A percentile compares a stretch with the other conserved stretches of the same genome.
These are phyloP conservation scores for Cymbidium sinense DNA, from an alignment of 106 monocot genomes.

Conservation along the genomic window DNA sequence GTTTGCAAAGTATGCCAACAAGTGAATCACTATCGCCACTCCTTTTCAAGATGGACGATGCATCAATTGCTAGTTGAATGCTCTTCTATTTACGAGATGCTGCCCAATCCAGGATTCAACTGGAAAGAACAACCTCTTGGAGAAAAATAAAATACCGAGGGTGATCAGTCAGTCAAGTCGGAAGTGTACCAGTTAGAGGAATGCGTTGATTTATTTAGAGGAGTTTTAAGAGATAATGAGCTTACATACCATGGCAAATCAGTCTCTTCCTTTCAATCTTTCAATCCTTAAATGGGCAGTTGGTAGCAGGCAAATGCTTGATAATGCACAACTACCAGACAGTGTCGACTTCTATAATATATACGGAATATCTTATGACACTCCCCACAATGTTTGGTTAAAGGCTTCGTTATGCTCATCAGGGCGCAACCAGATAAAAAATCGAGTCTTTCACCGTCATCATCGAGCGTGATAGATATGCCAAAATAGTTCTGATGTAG, in stretches of 20 bases:
- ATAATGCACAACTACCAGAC: slow-evolving; percentile 53
- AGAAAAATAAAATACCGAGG: slow-evolving; percentile 39
- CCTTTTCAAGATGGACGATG: slow-evolving; percentile 98
- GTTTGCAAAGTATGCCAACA: slow-evolving; percentile 76
- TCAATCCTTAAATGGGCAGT: slow-evolving; percentile 63
- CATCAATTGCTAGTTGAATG: slow-evolving; percentile 94
- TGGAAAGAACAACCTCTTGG: slow-evolving; percentile 80
- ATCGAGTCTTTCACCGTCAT: too few species aligned
- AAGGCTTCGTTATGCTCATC: too few species aligned
- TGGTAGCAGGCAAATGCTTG: slow-evolving; percentile 58
- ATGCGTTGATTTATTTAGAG: slow-evolving; percentile 61
- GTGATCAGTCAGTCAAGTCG: slow-evolving; percentile 31
- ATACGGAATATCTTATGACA: slow-evolving; percentile 64
- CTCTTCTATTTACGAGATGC: slow-evolving; percentile 89
- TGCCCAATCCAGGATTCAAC: slow-evolving; percentile 63
- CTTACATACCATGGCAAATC: slow-evolving; percentile 55
- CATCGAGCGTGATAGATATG: too few species aligned
- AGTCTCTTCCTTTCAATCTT: slow-evolving; percentile 74
- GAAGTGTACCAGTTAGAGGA: slow-evolving; percentile 42
- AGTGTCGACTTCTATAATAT: slow-evolving; percentile 74
- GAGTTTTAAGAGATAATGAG: slow-evolving; percentile 78
- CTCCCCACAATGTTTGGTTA: slow-evolving; percentile 81
- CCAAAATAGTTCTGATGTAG: too few species aligned
- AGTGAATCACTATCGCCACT: slow-evolving; percentile 87
- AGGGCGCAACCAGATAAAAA: too few species aligned